Percentiles rank a stretch among this genome's conserved stretches.
phyloP scores from a whole-genome alignment of 2,329 filamentous ascomycete genomes.

The Penicillium polonicum region DNA sequence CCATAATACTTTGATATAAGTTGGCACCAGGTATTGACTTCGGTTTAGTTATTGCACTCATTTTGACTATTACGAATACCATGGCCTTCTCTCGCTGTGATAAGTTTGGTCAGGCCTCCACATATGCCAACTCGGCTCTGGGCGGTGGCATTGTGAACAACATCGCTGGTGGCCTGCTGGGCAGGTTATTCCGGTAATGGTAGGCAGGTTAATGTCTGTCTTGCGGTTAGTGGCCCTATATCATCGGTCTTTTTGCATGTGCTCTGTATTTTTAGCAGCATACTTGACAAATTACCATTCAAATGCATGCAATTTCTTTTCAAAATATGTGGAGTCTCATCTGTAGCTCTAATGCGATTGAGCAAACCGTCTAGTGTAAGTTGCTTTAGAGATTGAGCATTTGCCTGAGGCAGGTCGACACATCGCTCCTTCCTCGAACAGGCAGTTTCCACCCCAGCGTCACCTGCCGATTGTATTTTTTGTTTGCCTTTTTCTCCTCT shows the following conservation, averaged over 20 bases:
- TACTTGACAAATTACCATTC: constrained; percentile 6
- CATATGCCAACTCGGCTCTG: constrained; percentile 56
- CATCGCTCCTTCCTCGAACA: constrained; percentile 2
- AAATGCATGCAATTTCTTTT: constrained; percentile 3
- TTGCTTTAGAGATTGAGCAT: not conserved
- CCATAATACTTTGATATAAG: not conserved
- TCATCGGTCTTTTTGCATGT: not conserved
- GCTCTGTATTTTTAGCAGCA: constrained; percentile 10
- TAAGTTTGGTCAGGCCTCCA: constrained; percentile 58
- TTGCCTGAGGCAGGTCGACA: not conserved
- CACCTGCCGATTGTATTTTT: not conserved
- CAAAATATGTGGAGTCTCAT: not conserved
- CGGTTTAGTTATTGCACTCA: constrained; percentile 47
- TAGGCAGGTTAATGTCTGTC: not conserved
- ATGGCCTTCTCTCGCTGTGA: constrained; percentile 53
- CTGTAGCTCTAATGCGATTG: not conserved
- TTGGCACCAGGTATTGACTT: not conserved
- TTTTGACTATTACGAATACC: constrained; percentile 53
- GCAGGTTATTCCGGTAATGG: constrained; percentile 52
- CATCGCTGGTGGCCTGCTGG: constrained; percentile 55
- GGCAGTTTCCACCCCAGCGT: not conserved
- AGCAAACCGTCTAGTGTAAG: not conserved
- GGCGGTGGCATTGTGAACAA: constrained; percentile 55
- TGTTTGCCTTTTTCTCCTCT: not conserved
- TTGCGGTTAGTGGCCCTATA: not conserved